A percentile compares a stretch with the other conserved stretches of the same genome.
These are phyloP conservation scores for Eutrema heterophyllum DNA, from an alignment of 345 rosid genomes.

Conservation along the genomic window DNA sequence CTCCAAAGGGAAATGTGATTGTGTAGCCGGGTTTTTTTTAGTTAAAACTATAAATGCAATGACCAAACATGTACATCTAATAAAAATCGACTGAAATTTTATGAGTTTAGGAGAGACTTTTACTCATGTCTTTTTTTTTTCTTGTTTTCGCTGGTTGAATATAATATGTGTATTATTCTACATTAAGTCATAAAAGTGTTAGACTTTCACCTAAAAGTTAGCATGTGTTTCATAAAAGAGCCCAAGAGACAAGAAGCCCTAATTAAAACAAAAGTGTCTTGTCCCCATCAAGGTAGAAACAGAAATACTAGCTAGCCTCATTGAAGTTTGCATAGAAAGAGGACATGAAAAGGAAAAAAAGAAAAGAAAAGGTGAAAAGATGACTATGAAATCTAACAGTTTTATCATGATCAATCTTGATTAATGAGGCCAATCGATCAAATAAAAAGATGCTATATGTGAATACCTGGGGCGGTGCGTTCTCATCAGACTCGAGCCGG, in stretches of 20 bases:
- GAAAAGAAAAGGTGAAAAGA: not conserved
- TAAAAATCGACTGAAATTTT: not conserved
- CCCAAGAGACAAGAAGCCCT: slow-evolving; percentile 14
- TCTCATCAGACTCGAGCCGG: slow-evolving; percentile 83
- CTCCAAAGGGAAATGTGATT: not conserved
- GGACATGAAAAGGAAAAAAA: not conserved
- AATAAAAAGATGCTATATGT: not conserved
- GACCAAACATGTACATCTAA: not conserved
- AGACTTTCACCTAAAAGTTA: slow-evolving; percentile 19
- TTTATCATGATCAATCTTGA: not conserved
- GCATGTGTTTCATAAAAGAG: slow-evolving; percentile 10
- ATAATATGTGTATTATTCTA: not conserved
- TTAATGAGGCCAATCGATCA: not conserved
- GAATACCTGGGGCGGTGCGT: slow-evolving; percentile 89
- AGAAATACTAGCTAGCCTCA: slow-evolving; percentile 5
- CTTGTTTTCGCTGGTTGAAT: not conserved
- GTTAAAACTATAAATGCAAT: slow-evolving; percentile 1
- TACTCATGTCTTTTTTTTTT: not conserved
- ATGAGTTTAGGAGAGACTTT: not conserved
- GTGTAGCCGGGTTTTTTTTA: not conserved
- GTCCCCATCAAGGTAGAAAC: slow-evolving; percentile 19
- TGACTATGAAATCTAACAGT: not conserved
- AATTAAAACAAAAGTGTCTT: slow-evolving; percentile 25
- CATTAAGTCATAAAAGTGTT: not conserved
- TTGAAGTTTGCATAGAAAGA: slow-evolving; percentile 13